Evolutionary conservation across 208 protist species (phyloP).

Genomic region (Novymonas esmeraldas): DNA sequence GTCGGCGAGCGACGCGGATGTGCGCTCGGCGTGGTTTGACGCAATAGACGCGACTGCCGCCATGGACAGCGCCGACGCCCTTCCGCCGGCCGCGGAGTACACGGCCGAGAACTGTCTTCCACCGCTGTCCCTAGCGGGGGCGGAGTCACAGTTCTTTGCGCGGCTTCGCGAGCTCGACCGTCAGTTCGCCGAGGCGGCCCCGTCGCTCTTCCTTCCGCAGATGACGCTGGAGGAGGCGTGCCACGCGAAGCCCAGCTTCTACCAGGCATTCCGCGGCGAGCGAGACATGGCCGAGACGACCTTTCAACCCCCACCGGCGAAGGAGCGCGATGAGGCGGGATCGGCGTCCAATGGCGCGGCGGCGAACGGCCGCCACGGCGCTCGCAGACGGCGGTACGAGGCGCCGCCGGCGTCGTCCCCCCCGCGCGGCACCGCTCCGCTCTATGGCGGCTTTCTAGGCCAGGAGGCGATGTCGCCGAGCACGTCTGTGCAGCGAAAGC

Average conservation of each 20-base stretch:
- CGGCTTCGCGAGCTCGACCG: conserved; percentile 44
- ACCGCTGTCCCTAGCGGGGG: conserved; percentile 19
- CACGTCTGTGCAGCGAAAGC: conserved; percentile 47
- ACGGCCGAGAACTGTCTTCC: conserved; percentile 21
- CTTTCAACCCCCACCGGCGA: conserved; percentile 20
- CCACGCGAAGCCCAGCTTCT: conserved; percentile 51
- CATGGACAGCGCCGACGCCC: conserved; percentile 57
- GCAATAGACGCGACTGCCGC: conserved; percentile 64
- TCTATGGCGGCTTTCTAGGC: conserved; percentile 28
- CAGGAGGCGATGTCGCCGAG: conserved; percentile 42
- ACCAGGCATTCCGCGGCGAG: conserved; percentile 40
- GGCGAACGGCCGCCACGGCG: conserved; percentile 8
- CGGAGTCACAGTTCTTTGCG: conserved; percentile 34
- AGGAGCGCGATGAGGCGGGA: not conserved
- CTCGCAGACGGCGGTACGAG: conserved; percentile 19
- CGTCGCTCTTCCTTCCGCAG: conserved; percentile 50
- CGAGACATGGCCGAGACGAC: conserved; percentile 27
- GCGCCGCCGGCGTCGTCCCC: not conserved
- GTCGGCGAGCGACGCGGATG: conserved; percentile 41
- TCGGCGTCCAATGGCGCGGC: conserved; percentile 5
- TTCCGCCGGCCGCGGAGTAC: conserved; percentile 38
- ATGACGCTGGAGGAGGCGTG: conserved; percentile 71
- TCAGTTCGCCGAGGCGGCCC: conserved; percentile 40
- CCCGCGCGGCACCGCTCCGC: conserved; percentile 12
- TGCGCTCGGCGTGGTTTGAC: conserved; percentile 58